Base-by-base conservation (phyloP, 2,329 filamentous ascomycete genomes). In the Venturia nashicola region DNA sequence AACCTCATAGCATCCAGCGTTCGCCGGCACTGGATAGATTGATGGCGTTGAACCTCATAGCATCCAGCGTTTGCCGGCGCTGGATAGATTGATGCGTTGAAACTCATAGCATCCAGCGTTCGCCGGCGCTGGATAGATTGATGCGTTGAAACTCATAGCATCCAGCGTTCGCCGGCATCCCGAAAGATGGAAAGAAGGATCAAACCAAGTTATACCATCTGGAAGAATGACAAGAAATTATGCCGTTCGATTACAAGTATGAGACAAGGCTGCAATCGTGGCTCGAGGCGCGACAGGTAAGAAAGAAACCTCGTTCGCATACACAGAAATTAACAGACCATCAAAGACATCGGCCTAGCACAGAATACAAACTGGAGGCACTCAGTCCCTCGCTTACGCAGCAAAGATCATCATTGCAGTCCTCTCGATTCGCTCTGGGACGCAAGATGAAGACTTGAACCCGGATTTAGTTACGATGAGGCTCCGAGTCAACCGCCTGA, bases 211-310 rank as follows among this genome's bases (percentile, higher is more conserved):
- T 11, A 27, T 27, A 27, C 9, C 9, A 23, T 16, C 20, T 2
- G 14, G 27, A 20, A 23, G 23, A 51, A 14, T 51, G 23, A 51
- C 8, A 1, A 62, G 42, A 5, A 54, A 12, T 27, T 16, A 66
- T 65, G 63, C 18, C 32, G 7, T 54, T 66, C 9, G 63, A 63
- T 2, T 54, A 65, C 48, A 63, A 4, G 11, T 65, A 7, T 55
- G 59, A 16, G 63, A 40, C 62, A 65, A 65, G 59, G 59, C 65
- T 44, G 48, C 60, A 11, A 64, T 65, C 8, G 61, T 66, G 5
- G 64, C 64, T 42, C n/a, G 65, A 8, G 65, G 65, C 46, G 65
- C 61, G 8, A 57, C 61, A 5, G 65, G 64, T 65, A 23, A 44
- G 61, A 12, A 11, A 57, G 2, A 5, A 23, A 39, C 36, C 12